Evolutionary conservation across 306 rosid genomes (phyloP).

Genomic region (Acacia confusa): DNA sequence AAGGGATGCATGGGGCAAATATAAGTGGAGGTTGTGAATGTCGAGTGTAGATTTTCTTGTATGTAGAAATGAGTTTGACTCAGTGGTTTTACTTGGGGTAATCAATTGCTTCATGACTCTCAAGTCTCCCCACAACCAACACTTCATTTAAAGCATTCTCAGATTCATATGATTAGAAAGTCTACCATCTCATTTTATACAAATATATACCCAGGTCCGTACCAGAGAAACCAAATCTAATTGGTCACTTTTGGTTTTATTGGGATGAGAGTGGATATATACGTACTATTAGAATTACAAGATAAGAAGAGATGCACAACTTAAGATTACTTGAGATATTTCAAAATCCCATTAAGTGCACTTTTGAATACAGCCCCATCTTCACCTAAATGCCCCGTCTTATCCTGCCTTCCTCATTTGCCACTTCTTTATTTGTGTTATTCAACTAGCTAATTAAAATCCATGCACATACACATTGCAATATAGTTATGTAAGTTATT

Average conservation of each 20-base stretch:
- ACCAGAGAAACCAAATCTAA: background rate
- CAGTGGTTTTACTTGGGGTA: background rate
- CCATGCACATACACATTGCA: background rate
- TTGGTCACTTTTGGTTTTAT: background rate
- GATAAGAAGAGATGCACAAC: slow-evolving; percentile 21
- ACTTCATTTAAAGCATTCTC: background rate
- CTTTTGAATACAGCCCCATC: background rate
- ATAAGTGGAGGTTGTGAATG: background rate
- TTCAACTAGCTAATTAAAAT: background rate
- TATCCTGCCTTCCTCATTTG: background rate
- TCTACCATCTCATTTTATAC: background rate
- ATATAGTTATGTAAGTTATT: background rate
- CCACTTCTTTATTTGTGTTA: background rate
- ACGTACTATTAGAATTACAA: background rate
- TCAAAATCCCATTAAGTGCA: background rate
- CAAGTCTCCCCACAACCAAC: too few relatives aligned
- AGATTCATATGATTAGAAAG: background rate
- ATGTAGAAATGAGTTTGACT: background rate
- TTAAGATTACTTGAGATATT: background rate
- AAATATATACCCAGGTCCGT: too few relatives aligned
- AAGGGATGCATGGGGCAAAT: too few relatives aligned
- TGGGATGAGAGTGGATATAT: background rate
- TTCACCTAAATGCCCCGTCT: background rate
- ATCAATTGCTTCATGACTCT: background rate
- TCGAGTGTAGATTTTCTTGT: background rate